Conservation (phyloP, 1,284 basidiomycete species). For the Sporisorium scitamineum region DNA sequence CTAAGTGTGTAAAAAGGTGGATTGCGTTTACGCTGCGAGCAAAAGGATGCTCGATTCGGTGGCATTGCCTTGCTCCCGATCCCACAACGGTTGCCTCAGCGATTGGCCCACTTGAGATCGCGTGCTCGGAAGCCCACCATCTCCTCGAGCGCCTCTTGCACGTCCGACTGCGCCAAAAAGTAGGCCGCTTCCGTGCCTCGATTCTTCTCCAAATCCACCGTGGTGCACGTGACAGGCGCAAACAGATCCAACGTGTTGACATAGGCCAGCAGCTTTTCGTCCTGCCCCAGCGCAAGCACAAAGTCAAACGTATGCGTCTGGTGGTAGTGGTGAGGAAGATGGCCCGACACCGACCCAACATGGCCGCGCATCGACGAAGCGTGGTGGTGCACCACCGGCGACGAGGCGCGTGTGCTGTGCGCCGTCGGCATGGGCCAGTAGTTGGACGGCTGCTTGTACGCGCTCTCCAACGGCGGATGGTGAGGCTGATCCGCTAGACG, state of each 20-base stretch:
- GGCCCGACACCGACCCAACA: slow-evolving; percentile 34
- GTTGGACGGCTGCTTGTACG: slow-evolving; percentile 62
- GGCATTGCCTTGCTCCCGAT: background rate
- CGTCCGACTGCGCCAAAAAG: slow-evolving; percentile 56
- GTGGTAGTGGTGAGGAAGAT: slow-evolving; percentile 43
- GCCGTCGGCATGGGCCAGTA: slow-evolving; percentile 50
- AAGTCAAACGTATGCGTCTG: slow-evolving; percentile 64
- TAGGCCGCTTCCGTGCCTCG: slow-evolving; percentile 59
- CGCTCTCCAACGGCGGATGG: slow-evolving; percentile 39
- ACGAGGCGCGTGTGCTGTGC: slow-evolving; percentile 31
- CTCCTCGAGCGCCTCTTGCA: slow-evolving; percentile 58
- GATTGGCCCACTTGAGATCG: slow-evolving; percentile 58
- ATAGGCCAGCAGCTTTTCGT: slow-evolving; percentile 64
- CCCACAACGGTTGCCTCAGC: slow-evolving; percentile 8
- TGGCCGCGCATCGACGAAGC: slow-evolving; percentile 26
- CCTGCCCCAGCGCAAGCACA: slow-evolving; percentile 63
- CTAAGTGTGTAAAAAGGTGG: too few species aligned
- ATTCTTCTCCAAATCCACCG: slow-evolving; percentile 52
- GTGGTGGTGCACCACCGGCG: slow-evolving; percentile 28
- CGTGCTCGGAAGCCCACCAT: slow-evolving; percentile 57
- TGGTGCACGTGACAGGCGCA: slow-evolving; percentile 66
- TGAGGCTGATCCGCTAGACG: slow-evolving; percentile 47
- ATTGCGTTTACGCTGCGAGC: too few species aligned
- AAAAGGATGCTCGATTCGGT: background rate
- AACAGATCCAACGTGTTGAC: slow-evolving; percentile 66